These are phyloP conservation scores for Podospora pseudocomata DNA, from an alignment of 495 filamentous ascomycete genomes.

Conservation along the genomic window DNA sequence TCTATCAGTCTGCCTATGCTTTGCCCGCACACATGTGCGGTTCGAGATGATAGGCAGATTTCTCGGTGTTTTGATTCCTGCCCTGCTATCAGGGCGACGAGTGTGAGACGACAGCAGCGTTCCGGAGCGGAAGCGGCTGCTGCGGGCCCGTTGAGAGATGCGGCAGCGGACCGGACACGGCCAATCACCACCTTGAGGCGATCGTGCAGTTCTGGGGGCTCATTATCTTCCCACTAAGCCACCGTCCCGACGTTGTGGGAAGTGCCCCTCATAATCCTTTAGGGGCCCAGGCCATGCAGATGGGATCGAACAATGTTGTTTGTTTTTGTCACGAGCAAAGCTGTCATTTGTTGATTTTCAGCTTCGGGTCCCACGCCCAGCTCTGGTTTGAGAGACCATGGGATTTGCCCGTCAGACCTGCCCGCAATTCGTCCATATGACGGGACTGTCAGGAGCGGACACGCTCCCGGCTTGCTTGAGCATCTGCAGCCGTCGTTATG, in stretches of 20 bases:
- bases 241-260: conserved; percentile 21
- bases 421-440: background rate
- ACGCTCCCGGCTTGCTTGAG: background rate
- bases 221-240: conserved; percentile 17
- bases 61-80: conserved; percentile 4
- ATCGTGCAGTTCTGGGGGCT: background rate
- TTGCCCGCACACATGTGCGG: background rate
- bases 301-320: conserved; percentile 5
- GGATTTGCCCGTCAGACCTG: conserved; percentile 12
- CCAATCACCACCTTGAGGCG: conserved; percentile 26
- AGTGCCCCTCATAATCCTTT: conserved; percentile 4
- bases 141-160: conserved; percentile 17
- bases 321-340: background rate
- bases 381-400: conserved; percentile 6
- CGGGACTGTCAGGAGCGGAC: background rate
- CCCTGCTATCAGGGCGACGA: conserved; percentile 9
- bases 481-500: conserved; percentile 6
- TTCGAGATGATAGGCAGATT: background rate
- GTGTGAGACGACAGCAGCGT: conserved; percentile 1
- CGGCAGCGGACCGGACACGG: conserved; percentile 6
- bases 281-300: conserved; percentile 14
- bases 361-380: conserved; percentile 3
- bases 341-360: conserved; percentile 15
- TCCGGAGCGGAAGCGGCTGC: conserved; percentile 16
- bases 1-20: background rate